Conservation (phyloP, 345 rosid species). For the Gossypioides kirkii region DNA sequence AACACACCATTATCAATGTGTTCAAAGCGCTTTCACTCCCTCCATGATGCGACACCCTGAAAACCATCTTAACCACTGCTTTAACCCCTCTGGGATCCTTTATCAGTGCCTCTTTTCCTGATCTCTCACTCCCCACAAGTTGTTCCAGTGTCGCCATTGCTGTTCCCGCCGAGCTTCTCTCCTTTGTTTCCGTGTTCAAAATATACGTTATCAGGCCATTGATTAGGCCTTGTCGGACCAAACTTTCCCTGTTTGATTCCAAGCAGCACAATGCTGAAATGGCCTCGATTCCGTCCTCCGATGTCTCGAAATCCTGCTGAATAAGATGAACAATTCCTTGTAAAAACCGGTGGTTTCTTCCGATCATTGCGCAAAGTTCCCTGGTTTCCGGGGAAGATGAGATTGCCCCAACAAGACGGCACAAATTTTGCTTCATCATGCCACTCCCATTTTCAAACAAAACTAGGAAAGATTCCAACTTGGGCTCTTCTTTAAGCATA, state of each 20-base stretch:
- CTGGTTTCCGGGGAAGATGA: constrained; percentile 37
- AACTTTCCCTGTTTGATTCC: constrained; percentile 31
- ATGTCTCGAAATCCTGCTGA: constrained; percentile 20
- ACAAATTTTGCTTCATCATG: constrained; percentile 31
- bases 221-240: constrained; percentile 30
- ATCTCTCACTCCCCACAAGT: constrained; percentile 27
- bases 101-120: constrained; percentile 32
- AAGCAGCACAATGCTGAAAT: constrained; percentile 35
- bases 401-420: constrained; percentile 37
- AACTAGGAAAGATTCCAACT: constrained; percentile 27
- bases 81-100: constrained; percentile 29
- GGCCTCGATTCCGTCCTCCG: constrained; percentile 33
- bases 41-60: constrained; percentile 55
- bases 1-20: constrained; percentile 38
- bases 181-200: constrained; percentile 23
- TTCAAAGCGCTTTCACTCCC: constrained; percentile 50
- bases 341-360: constrained; percentile 21
- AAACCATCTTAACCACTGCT: constrained; percentile 47
- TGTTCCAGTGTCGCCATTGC: constrained; percentile 40
- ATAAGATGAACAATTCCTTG: constrained; percentile 22
- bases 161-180: constrained; percentile 20
- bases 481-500: constrained; percentile 37
- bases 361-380: constrained; percentile 29
- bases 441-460: constrained; percentile 35
- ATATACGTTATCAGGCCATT: constrained; percentile 34